Conservation (phyloP, 805 yeast genomes). For the Sugiyamaella americana region DNA sequence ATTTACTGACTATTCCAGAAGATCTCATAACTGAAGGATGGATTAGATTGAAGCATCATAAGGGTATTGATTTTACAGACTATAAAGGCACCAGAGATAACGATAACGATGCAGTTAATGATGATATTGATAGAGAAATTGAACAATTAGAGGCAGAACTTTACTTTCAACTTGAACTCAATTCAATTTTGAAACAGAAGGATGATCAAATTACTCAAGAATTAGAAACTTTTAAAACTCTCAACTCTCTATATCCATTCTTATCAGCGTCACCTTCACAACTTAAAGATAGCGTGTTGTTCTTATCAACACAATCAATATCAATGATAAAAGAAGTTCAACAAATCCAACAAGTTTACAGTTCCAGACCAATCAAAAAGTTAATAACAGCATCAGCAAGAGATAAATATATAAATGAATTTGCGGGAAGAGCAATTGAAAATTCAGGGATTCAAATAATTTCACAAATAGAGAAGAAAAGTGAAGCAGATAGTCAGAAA, state of each 20-base stretch:
- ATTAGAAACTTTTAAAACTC: conserved; percentile 2
- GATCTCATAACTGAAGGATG: conserved; percentile 61
- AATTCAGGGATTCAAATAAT: not conserved
- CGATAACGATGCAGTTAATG: not conserved
- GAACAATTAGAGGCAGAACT: conserved; percentile 16
- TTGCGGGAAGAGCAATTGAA: not conserved
- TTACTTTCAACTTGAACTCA: conserved; percentile 9
- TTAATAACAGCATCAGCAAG: not conserved
- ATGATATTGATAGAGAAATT: conserved; percentile 16
- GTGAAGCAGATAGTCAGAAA: not conserved
- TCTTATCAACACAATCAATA: conserved; percentile 3
- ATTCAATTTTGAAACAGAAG: not conserved
- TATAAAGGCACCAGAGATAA: conserved; percentile 1
- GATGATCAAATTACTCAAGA: not conserved
- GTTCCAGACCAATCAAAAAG: not conserved
- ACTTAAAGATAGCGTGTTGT: conserved; percentile 4
- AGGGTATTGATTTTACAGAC: conserved; percentile 30
- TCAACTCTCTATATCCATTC: not conserved
- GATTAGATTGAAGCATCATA: conserved; percentile 64
- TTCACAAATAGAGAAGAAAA: not conserved
- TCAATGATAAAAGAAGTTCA: not conserved
- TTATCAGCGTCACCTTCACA: conserved; percentile 1
- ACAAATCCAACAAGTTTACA: not conserved
- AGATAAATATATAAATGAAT: not conserved
- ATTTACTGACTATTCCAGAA: conserved; percentile 64